Percentiles rank a stretch among this genome's conserved stretches.
Evolutionary conservation across 768 basidiomycete genomes (phyloP).

Genomic region (Termitomyces bulborhizus): DNA sequence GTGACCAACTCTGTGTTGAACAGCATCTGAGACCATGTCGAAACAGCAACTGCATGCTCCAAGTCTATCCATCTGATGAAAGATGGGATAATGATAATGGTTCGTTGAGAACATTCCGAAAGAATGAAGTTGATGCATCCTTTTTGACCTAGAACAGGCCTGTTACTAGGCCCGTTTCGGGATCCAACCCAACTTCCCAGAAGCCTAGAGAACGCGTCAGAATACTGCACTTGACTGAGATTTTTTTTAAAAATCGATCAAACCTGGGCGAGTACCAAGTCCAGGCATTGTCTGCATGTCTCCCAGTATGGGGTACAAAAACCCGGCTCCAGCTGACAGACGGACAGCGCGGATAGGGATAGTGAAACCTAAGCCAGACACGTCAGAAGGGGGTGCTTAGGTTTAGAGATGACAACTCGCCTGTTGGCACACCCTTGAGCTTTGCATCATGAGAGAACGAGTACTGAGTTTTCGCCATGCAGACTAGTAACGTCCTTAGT

Average conservation of each 20-base stretch:
- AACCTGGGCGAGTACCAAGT: slow-evolving; percentile 84
- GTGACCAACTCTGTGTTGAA: slow-evolving; percentile 13
- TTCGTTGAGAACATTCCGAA: slow-evolving; percentile 19
- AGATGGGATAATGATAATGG: slow-evolving; percentile 2
- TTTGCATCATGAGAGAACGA: slow-evolving; percentile 95
- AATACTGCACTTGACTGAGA: slow-evolving; percentile 2
- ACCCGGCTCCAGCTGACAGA: slow-evolving; percentile 89
- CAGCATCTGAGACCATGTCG: slow-evolving; percentile 9
- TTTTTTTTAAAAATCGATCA: slow-evolving; percentile 3
- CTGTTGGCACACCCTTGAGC: slow-evolving; percentile 84
- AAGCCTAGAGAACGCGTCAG: slow-evolving; percentile 45
- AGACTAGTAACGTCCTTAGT: slow-evolving; percentile 47
- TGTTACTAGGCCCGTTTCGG: slow-evolving; percentile 73
- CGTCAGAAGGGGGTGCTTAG: neutral
- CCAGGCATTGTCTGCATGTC: slow-evolving; percentile 99
- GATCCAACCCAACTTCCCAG: slow-evolving; percentile 85
- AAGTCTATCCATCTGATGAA: slow-evolving; percentile 13
- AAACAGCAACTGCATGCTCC: slow-evolving; percentile 2
- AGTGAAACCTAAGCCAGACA: slow-evolving; percentile 61
- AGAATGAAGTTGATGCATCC: neutral
- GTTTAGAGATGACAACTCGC: slow-evolving; percentile 24
- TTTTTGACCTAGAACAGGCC: slow-evolving; percentile 65
- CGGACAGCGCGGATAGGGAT: slow-evolving; percentile 86
- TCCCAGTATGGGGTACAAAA: slow-evolving; percentile 92
- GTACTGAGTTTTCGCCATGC: slow-evolving; percentile 97